Evolutionary conservation across 768 basidiomycete genomes (phyloP).

Genomic region (Pulveroboletus sp.): DNA sequence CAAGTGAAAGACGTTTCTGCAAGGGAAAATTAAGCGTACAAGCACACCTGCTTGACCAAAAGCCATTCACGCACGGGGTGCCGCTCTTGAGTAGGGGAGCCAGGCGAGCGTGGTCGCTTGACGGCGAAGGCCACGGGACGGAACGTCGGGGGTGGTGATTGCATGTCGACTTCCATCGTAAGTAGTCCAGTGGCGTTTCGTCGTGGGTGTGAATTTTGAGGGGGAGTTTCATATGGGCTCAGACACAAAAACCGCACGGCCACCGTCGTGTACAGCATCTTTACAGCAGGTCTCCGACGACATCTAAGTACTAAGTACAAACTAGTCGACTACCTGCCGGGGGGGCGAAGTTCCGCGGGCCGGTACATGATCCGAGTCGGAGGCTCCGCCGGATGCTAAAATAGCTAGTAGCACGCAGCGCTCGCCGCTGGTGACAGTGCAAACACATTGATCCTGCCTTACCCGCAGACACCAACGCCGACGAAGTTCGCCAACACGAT

Average conservation of each 20-base stretch:
- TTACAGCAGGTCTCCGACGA: no score
- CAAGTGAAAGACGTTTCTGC: slow-evolving; percentile 59
- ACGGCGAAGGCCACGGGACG: slow-evolving; percentile 32
- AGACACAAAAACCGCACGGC: slow-evolving; percentile 5
- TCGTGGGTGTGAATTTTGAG: not conserved
- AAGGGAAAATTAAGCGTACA: not conserved
- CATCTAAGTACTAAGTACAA: no score
- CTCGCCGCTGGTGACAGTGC: no score
- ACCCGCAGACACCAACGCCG: no score
- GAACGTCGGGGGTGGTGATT: slow-evolving; percentile 39
- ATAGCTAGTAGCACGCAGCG: no score
- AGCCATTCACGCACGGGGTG: slow-evolving; percentile 42
- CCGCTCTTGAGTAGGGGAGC: slow-evolving; percentile 45
- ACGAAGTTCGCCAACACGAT: no score
- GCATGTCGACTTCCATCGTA: slow-evolving; percentile 58
- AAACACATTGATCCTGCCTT: no score
- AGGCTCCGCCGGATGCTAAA: no score
- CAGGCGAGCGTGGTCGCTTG: slow-evolving; percentile 63
- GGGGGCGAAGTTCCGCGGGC: no score
- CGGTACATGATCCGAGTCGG: no score
- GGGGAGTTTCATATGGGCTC: not conserved
- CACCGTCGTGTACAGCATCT: slow-evolving; percentile 1
- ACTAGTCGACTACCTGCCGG: no score
- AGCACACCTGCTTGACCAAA: no score
- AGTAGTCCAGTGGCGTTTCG: not conserved